Evolutionary conservation across 352 stramenopile genomes (phyloP).

Genomic region (Phytophthora citrophthora): DNA sequence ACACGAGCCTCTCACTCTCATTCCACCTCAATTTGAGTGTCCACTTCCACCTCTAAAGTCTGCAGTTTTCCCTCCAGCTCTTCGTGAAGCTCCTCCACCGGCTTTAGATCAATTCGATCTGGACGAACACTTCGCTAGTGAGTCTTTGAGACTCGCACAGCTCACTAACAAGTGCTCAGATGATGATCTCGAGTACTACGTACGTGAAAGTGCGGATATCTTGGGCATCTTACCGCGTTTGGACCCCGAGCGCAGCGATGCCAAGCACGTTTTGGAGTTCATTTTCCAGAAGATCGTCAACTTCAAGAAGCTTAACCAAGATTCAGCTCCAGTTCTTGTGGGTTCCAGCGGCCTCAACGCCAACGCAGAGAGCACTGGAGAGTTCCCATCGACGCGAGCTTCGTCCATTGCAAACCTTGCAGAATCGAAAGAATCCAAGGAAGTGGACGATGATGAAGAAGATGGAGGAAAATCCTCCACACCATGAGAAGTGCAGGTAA

Average conservation of each 20-base stretch:
- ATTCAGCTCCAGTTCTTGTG: constrained; percentile 38
- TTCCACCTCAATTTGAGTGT: constrained; percentile 95
- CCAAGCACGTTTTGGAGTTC: constrained; percentile 92
- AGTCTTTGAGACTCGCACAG: constrained; percentile 92
- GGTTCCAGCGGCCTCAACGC: constrained; percentile 16
- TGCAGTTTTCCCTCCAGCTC: constrained; percentile 93
- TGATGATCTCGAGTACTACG: constrained; percentile 95
- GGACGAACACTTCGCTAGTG: constrained; percentile 96
- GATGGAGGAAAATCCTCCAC: constrained; percentile 59
- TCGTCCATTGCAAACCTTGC: constrained; percentile 19
- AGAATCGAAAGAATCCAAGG: constrained; percentile 31
- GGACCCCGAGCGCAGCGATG: constrained; percentile 72
- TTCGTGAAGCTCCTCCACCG: constrained; percentile 90
- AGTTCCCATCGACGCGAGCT: constrained; percentile 7
- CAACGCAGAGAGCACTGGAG: constrained; percentile 13
- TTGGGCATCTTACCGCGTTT: constrained; percentile 87
- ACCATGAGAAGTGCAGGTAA: constrained; percentile 32
- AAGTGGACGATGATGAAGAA: constrained; percentile 55
- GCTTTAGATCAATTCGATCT: constrained; percentile 97
- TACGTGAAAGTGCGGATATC: constrained; percentile 93
- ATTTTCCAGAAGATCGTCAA: constrained; percentile 93
- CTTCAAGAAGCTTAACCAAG: constrained; percentile 94
- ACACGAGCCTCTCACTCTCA: constrained; percentile 95
- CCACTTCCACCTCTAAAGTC: constrained; percentile 93
- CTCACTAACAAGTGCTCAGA: constrained; percentile 96